Evolutionary conservation across 495 filamentous ascomycete genomes (phyloP), one percentile per base, ranked within the genome.

Genomic region (Tuber magnatum): DNA sequence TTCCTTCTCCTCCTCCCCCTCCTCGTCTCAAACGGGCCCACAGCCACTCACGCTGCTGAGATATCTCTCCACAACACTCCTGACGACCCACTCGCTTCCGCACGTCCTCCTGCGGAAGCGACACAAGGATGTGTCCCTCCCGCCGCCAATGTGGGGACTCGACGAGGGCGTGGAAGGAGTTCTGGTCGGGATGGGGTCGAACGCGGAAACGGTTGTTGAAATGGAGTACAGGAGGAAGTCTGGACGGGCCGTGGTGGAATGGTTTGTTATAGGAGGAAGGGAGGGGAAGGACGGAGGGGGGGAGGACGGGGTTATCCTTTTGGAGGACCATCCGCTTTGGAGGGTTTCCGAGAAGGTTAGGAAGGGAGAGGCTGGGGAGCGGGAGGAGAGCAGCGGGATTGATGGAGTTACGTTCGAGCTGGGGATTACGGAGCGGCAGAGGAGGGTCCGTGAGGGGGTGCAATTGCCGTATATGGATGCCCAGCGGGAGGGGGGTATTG

Each of bases 391-490:
- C 18, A 86, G 86, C 48, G 83, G 84, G 74, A 65, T 65, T 35
- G 82, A 84, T 42, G 86, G 87, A 75, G 86, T 89, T 10, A 96
- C 94, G 22, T 99, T 99, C 81, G 90, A 92, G 76, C 84, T 98
- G 35, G 90, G 91, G 9, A 84, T 99, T 72, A 98, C 94, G n/a
- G 93, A 94, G 75, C 91, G 92, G 84, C 94, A 99, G 85, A 87
- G 90, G 76, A 85, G 86, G 75, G 94, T 94, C 56, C 85, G 95
- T 74, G 93, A 97, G 81, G 92, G 91, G 5, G 90, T 99, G 32
- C 92, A 97, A 41, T 82, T 99, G 78, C 96, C 95, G 42, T 97
- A 97, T 84, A 94, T 94, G 81, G 95, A 98, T 86, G 94, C 95
- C 24, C 95, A 99, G 88, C 89, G 88, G 68, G 90, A 90, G 44